phyloP scores from a whole-genome alignment of 345 rosid species.

The Firmiana major region DNA sequence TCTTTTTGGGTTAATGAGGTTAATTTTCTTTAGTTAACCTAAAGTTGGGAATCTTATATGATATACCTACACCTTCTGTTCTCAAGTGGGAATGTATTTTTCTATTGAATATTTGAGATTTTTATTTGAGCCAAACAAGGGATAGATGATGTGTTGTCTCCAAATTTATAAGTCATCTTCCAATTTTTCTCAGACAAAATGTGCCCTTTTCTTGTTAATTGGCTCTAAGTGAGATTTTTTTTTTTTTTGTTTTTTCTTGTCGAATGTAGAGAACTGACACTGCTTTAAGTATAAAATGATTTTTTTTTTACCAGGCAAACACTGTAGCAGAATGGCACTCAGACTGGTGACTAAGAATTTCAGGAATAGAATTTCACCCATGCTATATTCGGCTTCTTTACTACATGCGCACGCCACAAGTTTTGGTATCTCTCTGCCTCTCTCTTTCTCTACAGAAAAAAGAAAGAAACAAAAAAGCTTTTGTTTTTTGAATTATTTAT shows the following conservation, averaged over 20 bases:
- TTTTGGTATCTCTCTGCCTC: conserved; percentile 50
- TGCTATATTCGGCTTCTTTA: conserved; percentile 30
- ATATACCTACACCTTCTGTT: not conserved
- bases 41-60: not conserved
- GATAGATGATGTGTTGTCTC: not conserved
- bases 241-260: not conserved
- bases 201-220: not conserved
- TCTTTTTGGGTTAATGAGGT: not conserved
- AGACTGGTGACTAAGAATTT: conserved; percentile 31
- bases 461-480: not conserved
- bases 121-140: not conserved
- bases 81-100: not conserved
- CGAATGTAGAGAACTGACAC: not conserved
- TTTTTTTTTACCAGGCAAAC: not conserved
- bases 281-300: not conserved
- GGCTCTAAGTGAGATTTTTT: not conserved
- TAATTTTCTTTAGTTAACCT: not conserved
- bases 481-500: not conserved
- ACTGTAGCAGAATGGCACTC: conserved; percentile 35
- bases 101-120: no score
- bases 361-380: conserved; percentile 24
- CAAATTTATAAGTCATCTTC: not conserved
- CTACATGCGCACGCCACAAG: conserved; percentile 96
- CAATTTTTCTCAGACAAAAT: not conserved
- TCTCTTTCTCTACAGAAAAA: not conserved